phyloP scores from a whole-genome alignment of 2,329 filamentous ascomycete genomes.

The Periconia sp. region DNA sequence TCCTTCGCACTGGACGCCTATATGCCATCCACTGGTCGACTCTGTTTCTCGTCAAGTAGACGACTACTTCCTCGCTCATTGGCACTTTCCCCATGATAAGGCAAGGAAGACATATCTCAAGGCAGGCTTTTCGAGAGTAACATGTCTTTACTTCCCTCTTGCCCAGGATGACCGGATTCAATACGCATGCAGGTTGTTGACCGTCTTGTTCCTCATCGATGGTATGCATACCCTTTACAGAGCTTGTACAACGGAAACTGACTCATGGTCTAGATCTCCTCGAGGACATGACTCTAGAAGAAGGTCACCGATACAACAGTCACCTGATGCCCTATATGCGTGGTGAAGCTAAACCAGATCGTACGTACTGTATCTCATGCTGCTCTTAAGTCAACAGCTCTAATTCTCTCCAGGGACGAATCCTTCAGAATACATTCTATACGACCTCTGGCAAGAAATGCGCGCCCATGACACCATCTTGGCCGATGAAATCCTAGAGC shows the following conservation, averaged over 20 bases:
- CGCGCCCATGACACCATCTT: slow-evolving; percentile 41
- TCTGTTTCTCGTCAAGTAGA: too few relatives aligned
- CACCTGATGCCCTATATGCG: slow-evolving; percentile 44
- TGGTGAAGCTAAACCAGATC: slow-evolving; percentile 41
- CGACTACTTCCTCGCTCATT: too few relatives aligned
- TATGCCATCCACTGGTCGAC: too few relatives aligned
- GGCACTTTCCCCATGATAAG: too few relatives aligned
- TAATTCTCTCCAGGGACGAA: slow-evolving; percentile 1
- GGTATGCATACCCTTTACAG: slow-evolving; percentile 33
- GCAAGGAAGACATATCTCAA: too few relatives aligned
- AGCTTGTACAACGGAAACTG: not conserved
- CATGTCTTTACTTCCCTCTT: too few relatives aligned
- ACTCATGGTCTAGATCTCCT: slow-evolving; percentile 42
- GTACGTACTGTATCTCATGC: slow-evolving; percentile 5
- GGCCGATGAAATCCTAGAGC: slow-evolving; percentile 48
- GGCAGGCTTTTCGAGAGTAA: too few relatives aligned
- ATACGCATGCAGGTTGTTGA: slow-evolving; percentile 47
- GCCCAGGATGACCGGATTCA: too few relatives aligned
- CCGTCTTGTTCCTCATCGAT: slow-evolving; percentile 52
- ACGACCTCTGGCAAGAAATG: slow-evolving; percentile 52
- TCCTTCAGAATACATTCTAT: slow-evolving; percentile 47
- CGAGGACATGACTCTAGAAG: slow-evolving; percentile 50
- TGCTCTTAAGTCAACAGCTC: not conserved
- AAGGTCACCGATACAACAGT: slow-evolving; percentile 48
- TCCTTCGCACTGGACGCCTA: too few relatives aligned